Evolutionary conservation across 345 rosid genomes (phyloP).

Genomic region (Salix purpurea): DNA sequence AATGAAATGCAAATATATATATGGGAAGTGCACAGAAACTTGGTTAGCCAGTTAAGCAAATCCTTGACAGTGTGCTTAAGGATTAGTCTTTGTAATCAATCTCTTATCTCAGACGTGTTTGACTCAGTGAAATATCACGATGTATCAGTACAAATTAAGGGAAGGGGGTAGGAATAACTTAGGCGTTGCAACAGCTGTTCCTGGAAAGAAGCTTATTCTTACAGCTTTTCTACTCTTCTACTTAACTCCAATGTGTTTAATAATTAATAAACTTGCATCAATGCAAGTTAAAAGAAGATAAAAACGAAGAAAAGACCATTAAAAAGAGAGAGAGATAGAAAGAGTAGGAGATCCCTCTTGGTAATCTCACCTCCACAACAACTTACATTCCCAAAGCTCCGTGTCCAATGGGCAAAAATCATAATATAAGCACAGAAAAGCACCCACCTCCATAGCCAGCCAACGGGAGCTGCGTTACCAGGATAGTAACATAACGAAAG

Average conservation of each 20-base stretch:
- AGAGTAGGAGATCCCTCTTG: constrained; percentile 23
- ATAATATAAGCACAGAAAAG: constrained; percentile 9
- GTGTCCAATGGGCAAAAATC: constrained; percentile 19
- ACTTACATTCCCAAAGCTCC: constrained; percentile 42
- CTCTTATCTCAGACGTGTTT: too few relatives aligned
- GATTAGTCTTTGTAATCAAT: not conserved
- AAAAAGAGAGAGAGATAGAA: not conserved
- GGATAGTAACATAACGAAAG: not conserved
- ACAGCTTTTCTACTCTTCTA: not conserved
- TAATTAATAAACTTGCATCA: constrained; percentile 19
- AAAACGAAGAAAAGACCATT: not conserved
- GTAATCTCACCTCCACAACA: constrained; percentile 27
- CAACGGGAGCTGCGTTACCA: constrained; percentile 7
- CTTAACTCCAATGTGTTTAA: constrained; percentile 21
- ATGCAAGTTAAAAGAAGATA: constrained; percentile 10
- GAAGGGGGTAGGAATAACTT: not conserved
- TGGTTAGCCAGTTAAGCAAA: not conserved
- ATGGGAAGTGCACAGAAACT: not conserved
- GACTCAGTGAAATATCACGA: not conserved
- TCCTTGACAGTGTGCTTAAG: not conserved
- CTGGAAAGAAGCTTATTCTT: not conserved
- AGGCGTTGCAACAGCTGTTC: constrained; percentile 4
- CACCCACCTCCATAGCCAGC: constrained; percentile 9
- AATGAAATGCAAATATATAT: not conserved
- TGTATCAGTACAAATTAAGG: not conserved